These are phyloP conservation scores for Chrysosphaeria jannelii DNA, from an alignment of 2,329 filamentous ascomycete genomes.

Conservation along the genomic window DNA sequence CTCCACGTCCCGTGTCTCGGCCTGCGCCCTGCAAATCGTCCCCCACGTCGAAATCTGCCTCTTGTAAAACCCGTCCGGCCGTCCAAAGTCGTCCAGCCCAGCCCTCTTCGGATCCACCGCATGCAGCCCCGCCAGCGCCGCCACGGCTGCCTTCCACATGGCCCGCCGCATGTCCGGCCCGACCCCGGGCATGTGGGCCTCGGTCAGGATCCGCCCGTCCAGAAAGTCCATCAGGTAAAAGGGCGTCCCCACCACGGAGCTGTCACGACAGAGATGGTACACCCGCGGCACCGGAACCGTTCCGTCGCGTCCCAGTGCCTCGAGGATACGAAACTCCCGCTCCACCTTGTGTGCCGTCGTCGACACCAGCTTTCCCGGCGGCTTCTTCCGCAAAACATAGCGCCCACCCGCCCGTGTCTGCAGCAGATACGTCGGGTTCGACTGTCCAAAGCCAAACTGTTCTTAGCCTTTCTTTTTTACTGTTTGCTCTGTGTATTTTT, in stretches of 20 bases:
- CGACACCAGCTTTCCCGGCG: constrained; percentile 74
- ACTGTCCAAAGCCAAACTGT: constrained; percentile 80
- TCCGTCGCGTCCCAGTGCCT: constrained; percentile 38
- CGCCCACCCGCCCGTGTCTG: constrained; percentile 36
- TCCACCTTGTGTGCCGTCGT: constrained; percentile 92
- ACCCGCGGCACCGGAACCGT: constrained; percentile 66
- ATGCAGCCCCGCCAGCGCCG: constrained; percentile 66
- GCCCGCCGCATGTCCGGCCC: constrained; percentile 20
- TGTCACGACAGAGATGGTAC: constrained; percentile 65
- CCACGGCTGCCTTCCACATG: constrained; percentile 67
- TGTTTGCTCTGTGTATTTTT: constrained; percentile 1
- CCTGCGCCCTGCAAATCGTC: constrained; percentile 51
- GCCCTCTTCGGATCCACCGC: constrained; percentile 34
- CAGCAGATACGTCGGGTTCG: constrained; percentile 87
- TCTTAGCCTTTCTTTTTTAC: background rate
- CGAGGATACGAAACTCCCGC: constrained; percentile 74
- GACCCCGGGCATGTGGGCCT: constrained; percentile 38
- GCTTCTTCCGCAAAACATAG: constrained; percentile 92
- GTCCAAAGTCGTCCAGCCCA: constrained; percentile 45
- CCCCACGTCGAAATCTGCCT: constrained; percentile 64
- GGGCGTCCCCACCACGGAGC: constrained; percentile 49
- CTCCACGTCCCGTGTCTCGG: constrained; percentile 43
- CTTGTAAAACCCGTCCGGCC: constrained; percentile 46
- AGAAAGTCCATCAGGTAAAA: constrained; percentile 97
- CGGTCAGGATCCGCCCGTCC: constrained; percentile 77